Evolutionary conservation across 108 stramenopile genomes (phyloP), one percentile per base, ranked within the genome.

Genomic region (Chaetoceros tenuissimus): DNA sequence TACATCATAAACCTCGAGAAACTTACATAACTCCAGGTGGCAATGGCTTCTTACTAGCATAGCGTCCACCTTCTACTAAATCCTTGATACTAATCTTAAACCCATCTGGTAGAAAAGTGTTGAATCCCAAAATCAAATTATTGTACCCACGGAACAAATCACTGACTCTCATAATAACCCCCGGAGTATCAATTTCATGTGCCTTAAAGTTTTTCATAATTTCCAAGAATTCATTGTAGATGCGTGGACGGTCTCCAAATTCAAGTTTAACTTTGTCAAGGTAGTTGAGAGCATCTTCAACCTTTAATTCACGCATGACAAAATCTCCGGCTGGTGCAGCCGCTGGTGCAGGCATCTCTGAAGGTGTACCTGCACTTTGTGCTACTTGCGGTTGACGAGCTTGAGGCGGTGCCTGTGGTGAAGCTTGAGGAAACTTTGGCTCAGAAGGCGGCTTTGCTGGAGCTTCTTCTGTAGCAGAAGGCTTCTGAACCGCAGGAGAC

Each of bases 221-320:
- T 57, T 94, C 94, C 30, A 99, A 75, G 69, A 99, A 99, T 74
- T 98, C 96, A 68, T 98, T 99, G 91, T 99, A 99, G 60, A 98
- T 91, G 19, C 91, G 85, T 24, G 97, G 97, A n/a, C 87, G 77
- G 64, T 95, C 93, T 16, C 87, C 80, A 57, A 99, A 91, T 77
- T 91, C 87, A 24, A 82, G 65, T 72, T 94, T 94, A 47, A 94
- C 93, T 71, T 91, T 82, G 66, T 94, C 93, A 7, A 94, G 75
- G 55, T 94, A 94, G 18, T 85, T 68, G 24, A 91, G 64, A 28
- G 93, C 89, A 71, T 94, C 93, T 79, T 94, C 93, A 7, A 94
- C 93, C 48, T 81, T 81, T 22, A 94, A 72, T 65, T 88, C 92
- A 31, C 75, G 51, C 78, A 79, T 77, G 3, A 48, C 71, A 43